Conservation (phyloP, 768 basidiomycete species). For the Amanita muscaria region DNA sequence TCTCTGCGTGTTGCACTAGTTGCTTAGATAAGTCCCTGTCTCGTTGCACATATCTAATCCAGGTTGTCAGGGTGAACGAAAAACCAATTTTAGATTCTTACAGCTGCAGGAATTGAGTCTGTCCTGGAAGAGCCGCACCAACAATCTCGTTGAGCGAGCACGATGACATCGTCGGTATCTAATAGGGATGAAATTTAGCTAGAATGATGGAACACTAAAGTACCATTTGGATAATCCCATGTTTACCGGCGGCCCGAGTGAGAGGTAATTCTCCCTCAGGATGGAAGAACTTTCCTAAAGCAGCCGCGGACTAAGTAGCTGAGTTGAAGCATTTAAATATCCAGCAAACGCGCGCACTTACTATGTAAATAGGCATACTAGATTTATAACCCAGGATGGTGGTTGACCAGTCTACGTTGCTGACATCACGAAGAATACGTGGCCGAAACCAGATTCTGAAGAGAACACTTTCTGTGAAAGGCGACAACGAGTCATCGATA, state of each 20-base stretch:
- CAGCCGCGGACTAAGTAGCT: constrained; percentile 52
- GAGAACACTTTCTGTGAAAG: not conserved
- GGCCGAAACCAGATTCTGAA: constrained; percentile 92
- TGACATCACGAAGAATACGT: constrained; percentile 76
- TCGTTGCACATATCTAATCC: constrained; percentile 76
- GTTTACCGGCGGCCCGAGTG: constrained; percentile 81
- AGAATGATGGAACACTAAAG: too few relatives aligned
- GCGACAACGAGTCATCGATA: not conserved
- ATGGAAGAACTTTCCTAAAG: constrained; percentile 88
- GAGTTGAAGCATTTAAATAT: not conserved
- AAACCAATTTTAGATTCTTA: constrained; percentile 18
- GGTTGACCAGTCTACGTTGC: constrained; percentile 76
- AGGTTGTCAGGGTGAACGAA: not conserved
- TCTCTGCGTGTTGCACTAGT: constrained; percentile 85
- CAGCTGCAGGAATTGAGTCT: constrained; percentile 83
- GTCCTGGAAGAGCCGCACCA: constrained; percentile 71
- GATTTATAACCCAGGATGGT: constrained; percentile 69
- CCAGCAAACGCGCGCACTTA: constrained; percentile 21
- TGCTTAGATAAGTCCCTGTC: constrained; percentile 79
- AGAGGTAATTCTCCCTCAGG: constrained; percentile 91
- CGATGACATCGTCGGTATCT: constrained; percentile 94
- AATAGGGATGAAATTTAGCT: constrained; percentile 1
- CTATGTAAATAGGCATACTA: constrained; percentile 77
- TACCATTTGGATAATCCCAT: constrained; percentile 42
- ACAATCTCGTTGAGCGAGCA: constrained; percentile 95